Evolutionary conservation across 805 yeast genomes (phyloP), one percentile per base, ranked within the genome.

Genomic region (Lachancea sp.): DNA sequence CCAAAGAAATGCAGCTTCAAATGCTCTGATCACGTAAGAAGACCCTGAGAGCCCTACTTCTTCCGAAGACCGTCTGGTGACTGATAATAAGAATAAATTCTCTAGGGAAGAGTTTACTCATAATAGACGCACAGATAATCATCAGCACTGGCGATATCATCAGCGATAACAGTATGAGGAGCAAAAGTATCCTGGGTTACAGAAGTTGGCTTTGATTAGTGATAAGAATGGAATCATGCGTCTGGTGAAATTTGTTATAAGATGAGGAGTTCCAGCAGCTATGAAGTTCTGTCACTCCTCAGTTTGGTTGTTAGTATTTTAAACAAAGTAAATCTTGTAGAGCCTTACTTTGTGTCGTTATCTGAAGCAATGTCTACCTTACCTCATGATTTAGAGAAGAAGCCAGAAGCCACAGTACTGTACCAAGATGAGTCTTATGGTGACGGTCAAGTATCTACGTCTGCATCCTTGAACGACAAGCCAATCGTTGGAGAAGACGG

Each of bases 401-500:
- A 24, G 25, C 22, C 26, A 7, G n/a, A n/a, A n/a, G 22, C 15
- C 20, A 24, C 38, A 15, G 35, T 21, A 13, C 21, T 32, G 18
- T 32, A 32, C 26, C n/a, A 9, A 11, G 38, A 25, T 17, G 30
- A 24, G 13, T 34, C 38, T 20, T 23, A n/a, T 12, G 20, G 13
- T 12, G 38, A 34, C 22, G 38, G 30, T 26, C 34, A 37, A 21
- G 15, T 12, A 23, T 24, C 38, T 4, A 23, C n/a, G 29, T 24
- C 38, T 4, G 30, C 17, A 8, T 5, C 19, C 8, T 13, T 19
- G 6, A 19, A 7, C 13, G 29, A n/a, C 20, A 28, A 20, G 13
- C 20, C 18, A 4, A 33, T 17, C 12, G 13, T 25, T 4, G 20
- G 25, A 5, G 42, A 31, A 22, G 51, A 47, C 35, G 48, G 51